Evolutionary conservation across 768 basidiomycete species (phyloP).

Genomic region (Amanita phalloides): DNA sequence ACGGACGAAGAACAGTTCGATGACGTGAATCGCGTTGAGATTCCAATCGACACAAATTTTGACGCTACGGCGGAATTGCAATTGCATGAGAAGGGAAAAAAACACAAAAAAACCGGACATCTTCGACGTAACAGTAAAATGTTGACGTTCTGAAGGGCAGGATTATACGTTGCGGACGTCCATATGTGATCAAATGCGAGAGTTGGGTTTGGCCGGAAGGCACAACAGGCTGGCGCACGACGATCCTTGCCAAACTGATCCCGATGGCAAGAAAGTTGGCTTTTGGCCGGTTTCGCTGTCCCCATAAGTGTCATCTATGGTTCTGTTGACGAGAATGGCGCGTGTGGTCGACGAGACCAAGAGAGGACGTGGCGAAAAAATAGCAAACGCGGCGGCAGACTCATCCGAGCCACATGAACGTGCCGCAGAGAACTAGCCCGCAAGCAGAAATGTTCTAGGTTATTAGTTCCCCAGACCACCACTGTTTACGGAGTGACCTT

Average conservation of each 20-base stretch:
- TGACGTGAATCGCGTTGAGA: neutral
- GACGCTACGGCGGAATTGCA: neutral
- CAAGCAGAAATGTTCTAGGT: no score
- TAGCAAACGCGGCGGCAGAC: neutral
- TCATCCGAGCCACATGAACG: neutral
- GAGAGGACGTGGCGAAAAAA: neutral
- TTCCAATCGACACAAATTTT: neutral
- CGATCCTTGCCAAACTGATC: slow-evolving; percentile 16
- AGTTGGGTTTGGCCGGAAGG: slow-evolving; percentile 13
- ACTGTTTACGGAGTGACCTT: no score
- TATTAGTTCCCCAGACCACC: no score
- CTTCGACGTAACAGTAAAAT: slow-evolving; percentile 9
- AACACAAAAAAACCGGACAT: no score
- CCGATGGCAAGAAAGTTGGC: slow-evolving; percentile 16
- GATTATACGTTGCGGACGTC: slow-evolving; percentile 20
- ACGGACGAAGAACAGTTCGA: neutral
- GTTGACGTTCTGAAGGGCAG: slow-evolving; percentile 11
- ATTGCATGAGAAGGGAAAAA: neutral
- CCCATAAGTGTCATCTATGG: slow-evolving; percentile 25
- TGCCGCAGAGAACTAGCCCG: neutral
- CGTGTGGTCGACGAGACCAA: no score
- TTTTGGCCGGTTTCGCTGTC: slow-evolving; percentile 16
- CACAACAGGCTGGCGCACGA: slow-evolving; percentile 12
- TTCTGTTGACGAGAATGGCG: slow-evolving; percentile 19
- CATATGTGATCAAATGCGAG: slow-evolving; percentile 18